Evolutionary conservation across 805 yeast species (phyloP), one percentile per base, ranked within the genome.

Genomic region (Saccharomyces kudriavzevii): DNA sequence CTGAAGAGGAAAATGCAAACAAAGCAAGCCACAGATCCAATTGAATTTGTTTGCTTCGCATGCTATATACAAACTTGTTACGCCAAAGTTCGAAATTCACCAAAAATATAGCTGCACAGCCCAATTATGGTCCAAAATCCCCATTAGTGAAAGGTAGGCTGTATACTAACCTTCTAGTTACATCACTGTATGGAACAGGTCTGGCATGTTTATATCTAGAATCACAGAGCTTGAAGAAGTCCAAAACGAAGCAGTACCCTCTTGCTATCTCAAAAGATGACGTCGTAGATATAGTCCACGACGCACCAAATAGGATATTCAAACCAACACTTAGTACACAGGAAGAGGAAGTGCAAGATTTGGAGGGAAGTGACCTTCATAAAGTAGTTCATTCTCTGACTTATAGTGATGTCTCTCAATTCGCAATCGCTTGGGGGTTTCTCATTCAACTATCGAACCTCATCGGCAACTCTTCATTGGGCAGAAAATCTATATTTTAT

Each of bases 351-450:
- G 51, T 45, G 17, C 52, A 40, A 20, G 53, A 53, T 13, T n/a
- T 49, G 28, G 52, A 53, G 30, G 13, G 20, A 10, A 35, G 24
- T 35, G 43, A 35, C 24, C 11, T 35, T 10, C 22, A 17, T 35
- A 48, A 59, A 40, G 54, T 56, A 2, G 28, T 60, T 25, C 56
- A 57, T 31, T 58, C 61, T 4, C 30, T 60, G 27, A 60, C 62
- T 1, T 61, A 58, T 46, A 54, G 61, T 11, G 65, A 61, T 26
- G 46, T 61, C 40, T 61, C 65, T 14, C 57, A 58, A 47, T 54
- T 56, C 28, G 35, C 59, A 6, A 56, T 61, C 20, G 61, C 60
- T 2, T 58, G 60, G 59, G 65, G 65, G 24, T 60, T 61, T 35
- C 47, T 60, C 35, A 57, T 60, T 13, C 63, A 60, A 45, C 48